Evolutionary conservation across 352 stramenopile species (phyloP), one percentile per base, ranked within the genome.

Genomic region (Plasmopara viticola): DNA sequence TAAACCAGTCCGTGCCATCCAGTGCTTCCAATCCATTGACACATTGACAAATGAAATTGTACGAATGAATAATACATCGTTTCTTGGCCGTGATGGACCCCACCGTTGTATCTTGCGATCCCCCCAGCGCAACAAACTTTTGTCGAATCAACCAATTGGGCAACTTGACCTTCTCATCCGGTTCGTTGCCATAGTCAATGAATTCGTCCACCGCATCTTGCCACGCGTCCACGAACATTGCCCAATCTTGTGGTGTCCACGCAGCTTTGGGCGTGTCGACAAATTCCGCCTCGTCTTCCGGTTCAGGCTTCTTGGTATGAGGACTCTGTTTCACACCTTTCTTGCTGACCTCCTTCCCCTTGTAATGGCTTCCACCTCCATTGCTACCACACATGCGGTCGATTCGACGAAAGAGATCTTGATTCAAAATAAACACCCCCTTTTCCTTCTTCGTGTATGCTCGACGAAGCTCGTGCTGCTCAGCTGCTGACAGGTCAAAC

Each of bases 71-170:
- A 2, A 75, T 48, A 34, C 56, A 66, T 18, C 64, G 50, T 48
- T 68, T 76, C 61, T 68, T 73, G 34, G 58, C 58, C 15, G 64
- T 70, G 31, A 73, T 70, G 5, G 54, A 68, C 6, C 59, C 67
- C 10, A 76, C 64, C 3, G 54, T 63, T 41, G 59, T 66, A 29
- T 76, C 64, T 13, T 37, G 13, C 0, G 54, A 58, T 15, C 67
- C 67, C 14, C 67, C 67, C 1, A 63, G 20, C 0, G 28, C 51
- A 5, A 73, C 53, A 33, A 70, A 76, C 48, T 63, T 66, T 48
- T 76, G 67, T 25, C 57, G 64, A 33, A 76, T 66, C 13, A 73
- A 49, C 67, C 67, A 76, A 15, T 70, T 76, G 12, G 67, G 67
- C 18, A 76, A 48, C 43, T 73, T 76, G 2, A 71, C 51, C 42